A percentile compares a stretch with the other conserved stretches of the same genome.
Evolutionary conservation across 75 land plant genomes (phyloP).

Genomic region (Cupressus sempervirens): DNA sequence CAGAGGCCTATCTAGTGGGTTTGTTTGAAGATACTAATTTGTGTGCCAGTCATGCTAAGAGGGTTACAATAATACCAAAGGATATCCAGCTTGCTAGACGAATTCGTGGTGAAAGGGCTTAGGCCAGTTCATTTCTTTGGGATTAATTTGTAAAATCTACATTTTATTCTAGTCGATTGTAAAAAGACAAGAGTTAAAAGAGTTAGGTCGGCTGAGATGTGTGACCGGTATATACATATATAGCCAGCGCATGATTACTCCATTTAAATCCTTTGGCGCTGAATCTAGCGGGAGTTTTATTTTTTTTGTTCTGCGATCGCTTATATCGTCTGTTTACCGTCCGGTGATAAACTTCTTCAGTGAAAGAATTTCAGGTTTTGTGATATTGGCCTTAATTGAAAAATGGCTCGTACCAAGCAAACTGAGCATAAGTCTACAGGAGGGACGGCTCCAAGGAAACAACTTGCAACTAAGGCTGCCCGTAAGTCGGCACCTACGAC

Average conservation of each 20-base stretch:
- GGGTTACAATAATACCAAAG: constrained; percentile 69
- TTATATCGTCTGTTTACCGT: too few relatives aligned
- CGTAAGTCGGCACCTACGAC: constrained; percentile 80
- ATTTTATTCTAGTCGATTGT: neutral
- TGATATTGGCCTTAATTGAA: neutral
- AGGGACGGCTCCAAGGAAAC: constrained; percentile 94
- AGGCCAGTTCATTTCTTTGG: neutral
- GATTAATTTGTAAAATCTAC: neutral
- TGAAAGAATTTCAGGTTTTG: neutral
- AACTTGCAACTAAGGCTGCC: constrained; percentile 87
- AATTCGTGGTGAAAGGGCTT: constrained; percentile 56
- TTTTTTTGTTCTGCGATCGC: neutral
- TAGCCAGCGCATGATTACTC: neutral
- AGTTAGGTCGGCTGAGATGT: neutral
- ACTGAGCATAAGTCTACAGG: constrained; percentile 71
- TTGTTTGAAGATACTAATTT: constrained; percentile 50
- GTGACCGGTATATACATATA: neutral
- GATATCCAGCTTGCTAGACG: constrained; percentile 60
- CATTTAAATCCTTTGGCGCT: neutral
- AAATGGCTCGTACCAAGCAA: constrained; percentile 92
- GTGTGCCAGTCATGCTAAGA: constrained; percentile 47
- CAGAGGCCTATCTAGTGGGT: constrained; percentile 73
- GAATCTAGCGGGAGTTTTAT: neutral
- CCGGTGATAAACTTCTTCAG: neutral
- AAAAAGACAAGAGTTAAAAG: too few relatives aligned